Percentiles rank a stretch among this genome's conserved stretches.
These are phyloP conservation scores for Mucor saturninus DNA, from an alignment of 371 early-diverging fungal genomes.

Conservation along the genomic window DNA sequence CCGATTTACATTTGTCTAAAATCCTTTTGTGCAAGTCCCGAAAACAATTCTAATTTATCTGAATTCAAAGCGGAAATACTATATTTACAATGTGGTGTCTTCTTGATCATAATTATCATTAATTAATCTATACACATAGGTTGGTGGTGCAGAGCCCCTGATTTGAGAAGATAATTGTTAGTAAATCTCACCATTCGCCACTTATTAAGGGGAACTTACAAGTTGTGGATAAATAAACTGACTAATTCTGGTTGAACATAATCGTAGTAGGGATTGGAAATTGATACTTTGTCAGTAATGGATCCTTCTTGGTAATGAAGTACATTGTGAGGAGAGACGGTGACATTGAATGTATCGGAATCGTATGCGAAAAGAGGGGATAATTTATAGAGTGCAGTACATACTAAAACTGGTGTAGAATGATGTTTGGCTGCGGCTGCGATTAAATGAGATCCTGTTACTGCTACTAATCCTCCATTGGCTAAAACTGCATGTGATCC, in stretches of 20 bases:
- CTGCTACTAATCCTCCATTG: conserved; percentile 91
- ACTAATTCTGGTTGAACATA: conserved; percentile 90
- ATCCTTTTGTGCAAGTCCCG: no score
- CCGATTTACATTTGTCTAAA: no score
- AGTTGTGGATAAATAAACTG: conserved; percentile 88
- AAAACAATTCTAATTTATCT: no score
- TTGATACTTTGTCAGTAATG: conserved; percentile 78
- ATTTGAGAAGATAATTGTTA: not conserved
- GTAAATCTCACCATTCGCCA: not conserved
- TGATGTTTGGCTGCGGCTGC: conserved; percentile 94
- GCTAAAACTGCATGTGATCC: conserved; percentile 94
- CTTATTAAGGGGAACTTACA: conserved; percentile 59
- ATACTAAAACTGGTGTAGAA: conserved; percentile 87
- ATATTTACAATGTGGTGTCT: conserved; percentile 34
- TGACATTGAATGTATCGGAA: conserved; percentile 80
- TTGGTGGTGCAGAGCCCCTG: conserved; percentile 56
- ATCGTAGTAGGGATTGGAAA: conserved; percentile 87
- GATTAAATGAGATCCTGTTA: conserved; percentile 80
- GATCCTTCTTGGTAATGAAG: conserved; percentile 81
- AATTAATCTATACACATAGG: conserved; percentile 68
- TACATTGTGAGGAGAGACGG: conserved; percentile 80
- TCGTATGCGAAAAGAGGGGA: conserved; percentile 89
- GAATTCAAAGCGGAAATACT: no score
- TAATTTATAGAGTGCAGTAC: conserved; percentile 84
- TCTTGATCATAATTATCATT: conserved; percentile 74